Base-by-base conservation (phyloP, 805 yeast species). In the Yueomyces sinensis region DNA sequence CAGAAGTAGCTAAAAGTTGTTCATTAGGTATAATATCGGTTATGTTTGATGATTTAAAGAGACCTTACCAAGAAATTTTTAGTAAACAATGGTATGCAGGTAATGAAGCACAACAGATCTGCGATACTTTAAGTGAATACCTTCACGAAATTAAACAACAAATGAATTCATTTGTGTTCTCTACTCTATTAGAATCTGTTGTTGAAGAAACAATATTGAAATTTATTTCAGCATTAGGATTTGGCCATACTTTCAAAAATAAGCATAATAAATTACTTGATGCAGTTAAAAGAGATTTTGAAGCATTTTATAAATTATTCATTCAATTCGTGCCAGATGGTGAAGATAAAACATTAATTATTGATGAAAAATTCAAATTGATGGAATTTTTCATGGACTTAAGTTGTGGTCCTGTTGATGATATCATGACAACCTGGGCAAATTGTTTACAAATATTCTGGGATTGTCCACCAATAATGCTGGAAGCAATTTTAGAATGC, bases 61-160 rank as follows among this genome's bases (percentile, higher is more conserved):
- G 68, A 4, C 79, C 82, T 3, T 70, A 77, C 39, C 62, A 70
- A 4, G 63, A 65, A 33, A 63, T 82, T 2, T 82, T 83, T 53
- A 66, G 79, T 31, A 76, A 76, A 37, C 50, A 61, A 15, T 84
- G 95, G 95, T 73, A 78, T 46, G 56, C 56, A 24, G 75, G 74
- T 15, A 63, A 61, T 25, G 68, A 70, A 52, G 72, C 80, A 1
- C 69, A 70, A 39, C 75, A 71, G 40, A 72, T 81, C 22, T 67
- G 72, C 2, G 84, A 76, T 43, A 83, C 94, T 0, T 62, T 82
- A n/a, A 66, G 62, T 27, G 95, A 83, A 47, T 83, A 80, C 54
- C 61, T 80, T 54, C 65, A 63, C 15, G 94, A 83, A 37, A 66
- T 80, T 33, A 61, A 72, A 44, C 63, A 56, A 23, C 63, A 63